phyloP scores from a whole-genome alignment of 2,329 filamentous ascomycete genomes.

The Macrophomina phaseolina region DNA sequence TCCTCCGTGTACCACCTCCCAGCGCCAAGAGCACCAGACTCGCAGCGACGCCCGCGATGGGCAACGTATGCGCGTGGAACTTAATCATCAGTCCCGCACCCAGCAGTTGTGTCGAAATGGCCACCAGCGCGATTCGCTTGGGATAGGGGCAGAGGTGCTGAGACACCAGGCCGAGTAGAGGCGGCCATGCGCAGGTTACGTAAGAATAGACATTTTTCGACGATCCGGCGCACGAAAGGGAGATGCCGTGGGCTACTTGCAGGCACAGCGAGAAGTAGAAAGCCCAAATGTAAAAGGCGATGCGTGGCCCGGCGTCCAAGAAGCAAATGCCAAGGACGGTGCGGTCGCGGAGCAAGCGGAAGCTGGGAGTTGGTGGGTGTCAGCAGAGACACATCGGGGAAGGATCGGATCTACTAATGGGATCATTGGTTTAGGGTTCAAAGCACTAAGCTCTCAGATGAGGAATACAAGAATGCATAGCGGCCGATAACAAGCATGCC shows the following conservation, averaged over 20 bases:
- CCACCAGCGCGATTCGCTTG: not conserved
- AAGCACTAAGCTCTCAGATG: slow-evolving; percentile 48
- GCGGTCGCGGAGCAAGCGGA: slow-evolving; percentile 54
- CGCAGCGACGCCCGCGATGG: not conserved
- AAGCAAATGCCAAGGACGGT: slow-evolving; percentile 60
- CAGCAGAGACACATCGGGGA: too few relatives aligned
- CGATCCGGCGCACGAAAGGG: slow-evolving; percentile 29
- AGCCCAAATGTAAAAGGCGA: slow-evolving; percentile 41
- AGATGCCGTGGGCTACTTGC: slow-evolving; percentile 37
- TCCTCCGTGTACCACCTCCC: slow-evolving; percentile 44
- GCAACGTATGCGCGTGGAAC: not conserved
- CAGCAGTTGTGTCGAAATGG: not conserved
- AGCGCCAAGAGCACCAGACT: too few relatives aligned
- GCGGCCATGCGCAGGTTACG: slow-evolving; percentile 29
- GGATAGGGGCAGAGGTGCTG: not conserved
- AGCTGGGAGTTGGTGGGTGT: slow-evolving; percentile 30
- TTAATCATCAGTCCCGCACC: not conserved
- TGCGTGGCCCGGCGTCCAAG: slow-evolving; percentile 43
- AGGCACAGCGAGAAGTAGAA: slow-evolving; percentile 42
- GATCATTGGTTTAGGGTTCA: slow-evolving; percentile 42
- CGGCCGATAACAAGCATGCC: slow-evolving; percentile 48
- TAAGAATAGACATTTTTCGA: slow-evolving; percentile 28
- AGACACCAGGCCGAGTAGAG: slow-evolving; percentile 30
- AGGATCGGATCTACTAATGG: slow-evolving; percentile 29
- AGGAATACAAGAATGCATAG: slow-evolving; percentile 44